A percentile compares a stretch with the other conserved stretches of the same genome.
These are phyloP conservation scores for Hortiboletus campestris DNA, from an alignment of 768 basidiomycete species.

Conservation along the genomic window DNA sequence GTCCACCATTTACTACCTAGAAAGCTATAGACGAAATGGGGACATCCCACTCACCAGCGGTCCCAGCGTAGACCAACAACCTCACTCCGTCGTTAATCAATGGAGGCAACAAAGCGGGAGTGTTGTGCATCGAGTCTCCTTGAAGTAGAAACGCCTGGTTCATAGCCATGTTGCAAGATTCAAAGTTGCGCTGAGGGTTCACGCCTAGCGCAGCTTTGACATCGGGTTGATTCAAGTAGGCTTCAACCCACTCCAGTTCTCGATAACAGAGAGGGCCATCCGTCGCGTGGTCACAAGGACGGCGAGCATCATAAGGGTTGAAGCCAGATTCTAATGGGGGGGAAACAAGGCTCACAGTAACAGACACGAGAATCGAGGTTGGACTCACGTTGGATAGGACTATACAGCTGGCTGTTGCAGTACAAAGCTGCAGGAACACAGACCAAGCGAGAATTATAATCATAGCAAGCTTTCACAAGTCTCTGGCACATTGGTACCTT, in stretches of 20 bases:
- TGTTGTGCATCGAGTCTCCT: constrained; percentile 87
- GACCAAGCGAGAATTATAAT: constrained; percentile 54
- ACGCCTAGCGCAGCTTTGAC: constrained; percentile 82
- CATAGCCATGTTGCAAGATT: constrained; percentile 74
- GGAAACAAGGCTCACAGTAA: not conserved
- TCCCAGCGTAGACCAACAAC: constrained; percentile 86
- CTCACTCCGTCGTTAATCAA: constrained; percentile 81
- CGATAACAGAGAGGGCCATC: constrained; percentile 76
- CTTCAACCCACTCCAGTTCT: constrained; percentile 86
- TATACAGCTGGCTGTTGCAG: constrained; percentile 74
- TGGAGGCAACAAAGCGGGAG: constrained; percentile 72
- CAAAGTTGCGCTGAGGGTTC: constrained; percentile 54
- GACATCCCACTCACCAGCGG: constrained; percentile 53
- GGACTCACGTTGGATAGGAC: constrained; percentile 64
- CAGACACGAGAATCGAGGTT: not conserved
- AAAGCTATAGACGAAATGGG: not conserved
- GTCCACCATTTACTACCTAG: constrained; percentile 2
- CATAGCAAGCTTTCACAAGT: constrained; percentile 70
- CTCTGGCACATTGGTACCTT: constrained; percentile 76
- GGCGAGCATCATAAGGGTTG: constrained; percentile 89
- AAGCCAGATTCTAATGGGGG: constrained; percentile 54
- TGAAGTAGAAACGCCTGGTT: constrained; percentile 78
- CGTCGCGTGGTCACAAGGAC: constrained; percentile 63
- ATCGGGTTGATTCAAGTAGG: constrained; percentile 76
- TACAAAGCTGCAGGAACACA: constrained; percentile 77